Evolutionary conservation across 2,329 filamentous ascomycete genomes (phyloP), one percentile per base, ranked within the genome.

Genomic region (Penicillium sp.): DNA sequence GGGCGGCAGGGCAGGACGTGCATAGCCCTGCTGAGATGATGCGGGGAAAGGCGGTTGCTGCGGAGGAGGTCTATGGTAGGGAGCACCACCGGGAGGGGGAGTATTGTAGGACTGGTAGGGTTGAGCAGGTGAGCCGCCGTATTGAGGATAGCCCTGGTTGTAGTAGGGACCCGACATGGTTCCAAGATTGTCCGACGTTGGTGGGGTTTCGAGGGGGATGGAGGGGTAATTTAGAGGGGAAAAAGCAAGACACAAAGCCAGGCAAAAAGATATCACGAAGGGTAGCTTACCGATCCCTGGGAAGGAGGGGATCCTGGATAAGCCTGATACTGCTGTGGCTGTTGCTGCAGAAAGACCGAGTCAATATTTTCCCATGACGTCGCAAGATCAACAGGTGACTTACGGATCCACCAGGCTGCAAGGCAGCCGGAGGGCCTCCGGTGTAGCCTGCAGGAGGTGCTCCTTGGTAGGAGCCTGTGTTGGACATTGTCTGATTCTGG

Each of bases 341-440:
- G 47, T 38, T 57, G 52, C 31, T 48, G 44, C 38, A 39, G 38
- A 9, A 38, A 20, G 18, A 15, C 4, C 28, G 15, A 27, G 44
- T 51, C 49, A 51, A 38, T 41, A 28, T 42, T 45, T 23, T 47
- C 38, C 49, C 37, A 62, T 62, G 60, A 62, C 60, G 60, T 61
- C 52, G 52, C 31, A 40, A 28, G 28, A 29, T 24, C 32, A 49
- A 44, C 47, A 53, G 49, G 49, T 49, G 51, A 79, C 80, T 77
- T 71, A 82, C 80, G 67, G 81, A 80, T 69, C 73, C 59, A 55
- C 65, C 67, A 59, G 65, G 51, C 53, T 66, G 68, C 56, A 71
- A 54, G 38, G 67, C 49, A 48, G 69, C 15, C 24, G 51, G 71
- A 63, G 71, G 68, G 41, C 57, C 67, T 40, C 66, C 68, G 13